Evolutionary conservation across 352 stramenopile species (phyloP).

Genomic region (Pythium rishiriense): DNA sequence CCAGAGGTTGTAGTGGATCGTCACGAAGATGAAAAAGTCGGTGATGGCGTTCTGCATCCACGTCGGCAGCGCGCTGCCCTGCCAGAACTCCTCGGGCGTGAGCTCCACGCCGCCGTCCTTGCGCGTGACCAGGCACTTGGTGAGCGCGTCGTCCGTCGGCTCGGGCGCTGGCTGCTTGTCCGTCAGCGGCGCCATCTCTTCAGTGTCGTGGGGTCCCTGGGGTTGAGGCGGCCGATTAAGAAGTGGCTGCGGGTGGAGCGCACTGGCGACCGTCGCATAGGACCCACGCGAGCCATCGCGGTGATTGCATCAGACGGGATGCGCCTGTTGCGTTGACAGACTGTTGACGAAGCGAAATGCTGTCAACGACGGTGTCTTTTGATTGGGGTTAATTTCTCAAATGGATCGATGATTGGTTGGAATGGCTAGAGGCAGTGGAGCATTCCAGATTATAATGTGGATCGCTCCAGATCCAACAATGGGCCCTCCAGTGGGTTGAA

Average conservation of each 20-base stretch:
- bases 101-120: conserved; percentile 37
- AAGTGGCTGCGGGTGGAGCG: neutral
- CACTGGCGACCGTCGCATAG: neutral
- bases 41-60: conserved; percentile 45
- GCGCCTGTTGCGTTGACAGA: neutral
- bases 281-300: neutral
- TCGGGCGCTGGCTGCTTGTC: neutral
- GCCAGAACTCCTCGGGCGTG: conserved; percentile 48
- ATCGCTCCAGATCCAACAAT: conserved; percentile 1
- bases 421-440: conserved; percentile 1
- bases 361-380: neutral
- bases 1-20: conserved; percentile 81
- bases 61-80: conserved; percentile 37
- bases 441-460: conserved; percentile 3
- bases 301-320: conserved; percentile 4
- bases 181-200: neutral
- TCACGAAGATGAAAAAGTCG: conserved; percentile 58
- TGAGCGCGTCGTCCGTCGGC: conserved; percentile 10
- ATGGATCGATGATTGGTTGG: no score
- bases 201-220: neutral
- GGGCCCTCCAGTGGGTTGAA: neutral
- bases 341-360: conserved; percentile 16
- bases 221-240: neutral
- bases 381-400: no score
- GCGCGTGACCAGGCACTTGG: neutral